Evolutionary conservation across 2,329 filamentous ascomycete genomes (phyloP), one percentile per base, ranked within the genome.

Genomic region (Passalora sequoiae): DNA sequence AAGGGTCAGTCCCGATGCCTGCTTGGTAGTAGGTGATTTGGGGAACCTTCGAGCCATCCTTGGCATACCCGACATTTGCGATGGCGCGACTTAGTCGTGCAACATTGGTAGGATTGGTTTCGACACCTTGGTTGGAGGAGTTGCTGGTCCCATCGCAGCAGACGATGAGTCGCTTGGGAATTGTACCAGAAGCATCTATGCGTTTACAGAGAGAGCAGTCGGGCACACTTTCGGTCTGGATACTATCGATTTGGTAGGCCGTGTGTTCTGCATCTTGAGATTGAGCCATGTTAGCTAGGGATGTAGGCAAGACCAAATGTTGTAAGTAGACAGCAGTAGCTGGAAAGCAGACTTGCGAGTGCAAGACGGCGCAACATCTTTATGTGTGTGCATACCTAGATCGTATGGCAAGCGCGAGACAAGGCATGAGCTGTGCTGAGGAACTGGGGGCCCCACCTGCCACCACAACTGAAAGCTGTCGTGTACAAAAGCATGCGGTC

Each of bases 1-100:
- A 50, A 4, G 47, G 37, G 7, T 51, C 53, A 2, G 56, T 60
- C 2, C 58, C 57, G 4, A 61, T 49, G 3, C 57, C 57, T 29
- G 55, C 44, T 40, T 61, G 58, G 29, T 61, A 61, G 42, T 57
- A 58, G 9, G 55, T 54, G 25, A 61, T 55, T 21, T 61, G 58
- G 6, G 57, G 50, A 27, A 55, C 42, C 24, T 55, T 45, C 16
- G 49, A 38, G 31, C 48, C 49, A 38, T 59, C 51, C 15, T 50
- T 39, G 10, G 48, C 39, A 29, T 42, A 44, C 4, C 50, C 50
- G 3, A 50, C 47, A 24, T 53, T 53, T 13, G 49, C 55, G 21
- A 59, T 55, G n/a, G 51, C 53, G 24, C 58, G 48, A 35, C 56
- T 50, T 1, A 61, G 40, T 7, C 52, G 46, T 2, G 58, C 58